These are phyloP conservation scores for Wickerhamiella kazuoi DNA, from an alignment of 805 yeast species.

Conservation along the genomic window DNA sequence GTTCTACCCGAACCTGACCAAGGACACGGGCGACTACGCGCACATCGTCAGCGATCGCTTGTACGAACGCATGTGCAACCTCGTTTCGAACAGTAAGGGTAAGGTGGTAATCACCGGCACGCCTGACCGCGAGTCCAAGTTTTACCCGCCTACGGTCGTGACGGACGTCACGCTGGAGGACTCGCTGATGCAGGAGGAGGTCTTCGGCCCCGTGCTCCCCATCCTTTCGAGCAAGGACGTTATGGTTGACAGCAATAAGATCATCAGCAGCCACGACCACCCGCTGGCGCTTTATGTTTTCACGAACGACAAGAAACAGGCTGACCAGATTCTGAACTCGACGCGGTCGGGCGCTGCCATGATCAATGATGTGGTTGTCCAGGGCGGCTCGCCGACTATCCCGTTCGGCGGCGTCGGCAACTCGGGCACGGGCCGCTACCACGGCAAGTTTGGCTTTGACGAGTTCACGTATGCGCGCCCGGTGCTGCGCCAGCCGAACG, in stretches of 20 bases:
- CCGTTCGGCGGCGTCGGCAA: constrained; percentile 89
- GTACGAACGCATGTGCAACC: constrained; percentile 28
- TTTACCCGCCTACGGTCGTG: constrained; percentile 59
- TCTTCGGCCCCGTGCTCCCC: constrained; percentile 79
- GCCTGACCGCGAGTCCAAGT: constrained; percentile 25
- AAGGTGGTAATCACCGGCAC: constrained; percentile 17
- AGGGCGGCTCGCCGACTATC: constrained; percentile 44
- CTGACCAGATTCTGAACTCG: constrained; percentile 29
- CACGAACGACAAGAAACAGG: constrained; percentile 30
- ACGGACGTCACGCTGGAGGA: constrained; percentile 48
- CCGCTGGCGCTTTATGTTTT: constrained; percentile 73
- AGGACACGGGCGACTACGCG: constrained; percentile 28
- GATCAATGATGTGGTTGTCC: constrained; percentile 56
- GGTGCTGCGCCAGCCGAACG: constrained; percentile 42
- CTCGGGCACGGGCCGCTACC: constrained; percentile 73
- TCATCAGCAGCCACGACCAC: constrained; percentile 37
- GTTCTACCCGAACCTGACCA: constrained; percentile 28
- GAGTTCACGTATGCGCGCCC: constrained; percentile 68
- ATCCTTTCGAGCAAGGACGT: constrained; percentile 33
- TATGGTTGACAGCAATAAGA: constrained; percentile 13
- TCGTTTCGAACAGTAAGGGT: constrained; percentile 23
- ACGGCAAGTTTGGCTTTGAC: constrained; percentile 50
- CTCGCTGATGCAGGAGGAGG: constrained; percentile 52
- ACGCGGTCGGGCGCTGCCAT: constrained; percentile 58
- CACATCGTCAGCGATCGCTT: constrained; percentile 44